Evolutionary conservation across 495 filamentous ascomycete species (phyloP), one percentile per base, ranked within the genome.

Genomic region (Immersiella caudata): DNA sequence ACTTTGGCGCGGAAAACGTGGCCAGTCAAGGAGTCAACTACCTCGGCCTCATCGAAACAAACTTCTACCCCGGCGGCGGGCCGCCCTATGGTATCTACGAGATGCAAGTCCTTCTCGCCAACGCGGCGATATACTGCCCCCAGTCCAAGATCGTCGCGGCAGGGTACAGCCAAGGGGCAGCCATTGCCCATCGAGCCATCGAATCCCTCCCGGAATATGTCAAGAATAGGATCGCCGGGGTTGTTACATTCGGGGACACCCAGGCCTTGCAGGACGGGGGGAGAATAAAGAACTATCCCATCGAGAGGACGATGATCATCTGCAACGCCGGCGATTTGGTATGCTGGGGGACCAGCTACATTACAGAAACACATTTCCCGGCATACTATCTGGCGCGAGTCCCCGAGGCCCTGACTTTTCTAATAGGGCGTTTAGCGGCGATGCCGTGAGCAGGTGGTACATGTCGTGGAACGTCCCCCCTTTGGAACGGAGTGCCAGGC

Each of bases 291-390:
- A 33, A 33, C 6, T 61, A 61, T 22, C 59, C 59, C 1, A 7
- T 49, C 11, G 59, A 61, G 16, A 22, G n/a, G 11, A 61, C 59
- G 20, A 14, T 61, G 16, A 61, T 49, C 33, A 61, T 61, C 24
- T 61, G 59, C 59, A 61, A 59, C 35, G n/a, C 27, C 11, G 59
- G 59, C 33, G 59, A 61, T 61, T 16, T 61, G 6, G 36, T 61
- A 6, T 61, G 59, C 20, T 8, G 26, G 29, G 59, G 59, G 36
- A 49, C 35, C n/a, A 61, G 46, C 11, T 61, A 27, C 26, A 27
- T 61, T 16, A 25, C 26, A 8, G 33, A 29, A 18, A 27, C 36
- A 18, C 59, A 61, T 20, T 61, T 61, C 14, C 52, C 52, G 24
- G 16, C 52, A 6, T 61, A 61, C 20, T 61, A 61, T 27, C 11